These are phyloP conservation scores for Aspergillus neotritici DNA, from an alignment of 2,329 filamentous ascomycete species.

Conservation along the genomic window DNA sequence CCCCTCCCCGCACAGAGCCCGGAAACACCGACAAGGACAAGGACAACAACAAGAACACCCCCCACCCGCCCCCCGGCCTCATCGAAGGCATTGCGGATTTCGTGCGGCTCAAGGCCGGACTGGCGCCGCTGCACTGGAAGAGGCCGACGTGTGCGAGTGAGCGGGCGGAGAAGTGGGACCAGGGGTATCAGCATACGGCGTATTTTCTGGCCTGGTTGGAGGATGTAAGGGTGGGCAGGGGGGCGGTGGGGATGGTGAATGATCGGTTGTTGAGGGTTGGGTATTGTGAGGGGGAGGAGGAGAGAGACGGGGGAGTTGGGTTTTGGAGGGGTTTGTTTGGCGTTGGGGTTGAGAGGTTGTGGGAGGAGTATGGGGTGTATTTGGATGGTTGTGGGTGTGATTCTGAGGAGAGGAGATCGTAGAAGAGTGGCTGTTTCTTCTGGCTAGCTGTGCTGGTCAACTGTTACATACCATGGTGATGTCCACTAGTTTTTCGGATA, in stretches of 20 bases:
- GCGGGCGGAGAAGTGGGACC: constrained; percentile 66
- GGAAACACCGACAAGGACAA: not conserved
- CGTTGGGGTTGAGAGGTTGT: constrained; percentile 61
- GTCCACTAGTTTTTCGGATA: too few relatives aligned
- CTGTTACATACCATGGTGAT: too few relatives aligned
- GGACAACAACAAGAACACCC: constrained; percentile 9
- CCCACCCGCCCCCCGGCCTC: constrained; percentile 60
- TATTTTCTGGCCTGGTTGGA: constrained; percentile 90
- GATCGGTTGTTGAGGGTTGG: constrained; percentile 33
- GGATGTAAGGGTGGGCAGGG: constrained; percentile 57
- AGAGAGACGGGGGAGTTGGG: constrained; percentile 4
- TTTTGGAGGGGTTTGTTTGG: constrained; percentile 55
- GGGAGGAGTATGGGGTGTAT: constrained; percentile 62
- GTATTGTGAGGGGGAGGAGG: constrained; percentile 26
- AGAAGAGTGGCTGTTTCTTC: not conserved
- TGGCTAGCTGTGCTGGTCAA: too few relatives aligned
- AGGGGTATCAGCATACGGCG: constrained; percentile 82
- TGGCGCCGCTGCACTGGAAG: constrained; percentile 81
- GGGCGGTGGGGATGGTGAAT: constrained; percentile 58
- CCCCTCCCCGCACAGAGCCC: constrained; percentile 35
- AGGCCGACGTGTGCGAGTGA: constrained; percentile 42
- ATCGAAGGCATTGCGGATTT: constrained; percentile 93
- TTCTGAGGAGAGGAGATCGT: constrained; percentile 8
- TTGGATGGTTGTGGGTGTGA: constrained; percentile 32
- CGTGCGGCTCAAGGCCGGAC: constrained; percentile 68